Base-by-base conservation (phyloP, 2,329 filamentous ascomycete species). In the Nigrospora osmanthi region DNA sequence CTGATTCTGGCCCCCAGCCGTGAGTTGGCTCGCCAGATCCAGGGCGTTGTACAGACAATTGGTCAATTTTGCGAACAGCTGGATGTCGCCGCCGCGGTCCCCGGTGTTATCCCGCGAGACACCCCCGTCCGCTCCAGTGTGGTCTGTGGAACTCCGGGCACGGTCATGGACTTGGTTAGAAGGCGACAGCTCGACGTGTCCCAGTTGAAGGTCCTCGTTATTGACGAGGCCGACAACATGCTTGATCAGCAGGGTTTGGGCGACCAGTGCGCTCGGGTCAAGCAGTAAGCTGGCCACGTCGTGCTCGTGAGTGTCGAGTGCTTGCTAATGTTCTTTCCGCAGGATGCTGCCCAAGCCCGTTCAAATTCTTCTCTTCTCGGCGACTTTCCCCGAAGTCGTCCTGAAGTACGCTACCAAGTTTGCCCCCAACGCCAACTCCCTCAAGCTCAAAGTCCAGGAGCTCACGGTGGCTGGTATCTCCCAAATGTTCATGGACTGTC, bases 221-320 rank as follows among this genome's bases (percentile, higher is more conserved):
- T 98, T 43, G 93, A 98, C 59, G 93, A 98, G 70, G 93, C 93
- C 46, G 93, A 98, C 70, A 97, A 96, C 70, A 98, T 98, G 93
- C 72, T 98, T 48, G 93, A 97, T 60, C 85, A 91, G 66, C 89
- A 95, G 67, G 91, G 93, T 42, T 75, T 98, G 45, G 93, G 93
- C 43, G 93, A 97, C 47, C 93, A 98, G 68, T 97, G 91, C 66
- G 79, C 89, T 56, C 83, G 90, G 54, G 88, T 96, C 55, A 95
- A 94, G 72, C 67, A 68, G 88, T 93, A 68, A 58, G 81, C 69
- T 9, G 19, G 16, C n/a, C n/a, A 10, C 12, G 14, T 9, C 35
- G 39, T 14, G 23, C 38, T 46, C 15, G 12, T 13, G 6, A 11
- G 6, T 9, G 14, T 15, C 23, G 16, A n/a, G 19, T 30, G 30